phyloP scores from a whole-genome alignment of 805 yeast genomes.

The Cyberlindnera euphorbiae region DNA sequence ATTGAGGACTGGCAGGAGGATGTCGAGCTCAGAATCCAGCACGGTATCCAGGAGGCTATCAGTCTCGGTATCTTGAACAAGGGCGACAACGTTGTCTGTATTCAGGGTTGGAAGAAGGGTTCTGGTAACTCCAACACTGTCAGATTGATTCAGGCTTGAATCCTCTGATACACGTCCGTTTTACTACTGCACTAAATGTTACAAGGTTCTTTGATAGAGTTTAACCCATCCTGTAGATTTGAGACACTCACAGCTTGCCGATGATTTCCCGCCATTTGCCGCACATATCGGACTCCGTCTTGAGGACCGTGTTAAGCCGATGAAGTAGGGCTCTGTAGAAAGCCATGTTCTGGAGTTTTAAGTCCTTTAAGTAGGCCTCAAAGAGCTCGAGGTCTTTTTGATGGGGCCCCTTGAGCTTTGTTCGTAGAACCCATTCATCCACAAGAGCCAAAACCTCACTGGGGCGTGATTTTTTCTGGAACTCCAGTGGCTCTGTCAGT shows the following conservation, averaged over 20 bases:
- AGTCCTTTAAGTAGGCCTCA: conserved; percentile 27
- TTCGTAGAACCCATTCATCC: conserved; percentile 34
- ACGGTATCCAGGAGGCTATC: conserved; percentile 88
- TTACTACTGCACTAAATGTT: too few relatives aligned
- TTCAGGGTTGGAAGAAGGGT: conserved; percentile 99
- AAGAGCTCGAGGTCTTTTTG: conserved; percentile 35
- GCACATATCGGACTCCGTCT: conserved; percentile 8
- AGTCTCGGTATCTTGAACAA: conserved; percentile 77
- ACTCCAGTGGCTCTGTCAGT: conserved; percentile 14
- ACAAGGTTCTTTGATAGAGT: not conserved
- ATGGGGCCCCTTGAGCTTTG: conserved; percentile 34
- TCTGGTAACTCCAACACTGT: conserved; percentile 98
- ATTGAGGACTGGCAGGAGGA: conserved; percentile 89
- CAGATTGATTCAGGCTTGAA: conserved; percentile 78
- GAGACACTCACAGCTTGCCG: not conserved
- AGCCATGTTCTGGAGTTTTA: conserved; percentile 27
- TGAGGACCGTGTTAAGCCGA: conserved; percentile 15
- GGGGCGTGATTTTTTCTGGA: conserved; percentile 31
- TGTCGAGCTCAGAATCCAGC: conserved; percentile 89
- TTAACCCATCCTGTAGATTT: not conserved
- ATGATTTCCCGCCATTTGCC: conserved; percentile 10
- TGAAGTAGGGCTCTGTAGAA: conserved; percentile 10
- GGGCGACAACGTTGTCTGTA: conserved; percentile 88
- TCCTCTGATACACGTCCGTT: not conserved
- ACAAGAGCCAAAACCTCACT: conserved; percentile 32